A percentile compares a stretch with the other conserved stretches of the same genome.
These are phyloP conservation scores for Apiotrichum domesticum DNA, from an alignment of 1,284 basidiomycete species.

Conservation along the genomic window DNA sequence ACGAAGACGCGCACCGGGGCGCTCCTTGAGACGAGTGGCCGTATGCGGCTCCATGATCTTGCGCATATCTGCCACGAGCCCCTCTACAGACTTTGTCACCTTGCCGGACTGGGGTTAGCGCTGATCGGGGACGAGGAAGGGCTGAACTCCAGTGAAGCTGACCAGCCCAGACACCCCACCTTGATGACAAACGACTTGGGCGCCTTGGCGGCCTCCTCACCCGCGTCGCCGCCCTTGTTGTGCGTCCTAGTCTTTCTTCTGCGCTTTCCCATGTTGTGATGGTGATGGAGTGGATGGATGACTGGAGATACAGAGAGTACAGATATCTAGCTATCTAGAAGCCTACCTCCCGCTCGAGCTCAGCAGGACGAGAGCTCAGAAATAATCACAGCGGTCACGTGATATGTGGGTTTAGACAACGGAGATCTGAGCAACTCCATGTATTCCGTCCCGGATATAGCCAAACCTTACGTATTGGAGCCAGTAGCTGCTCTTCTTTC, in stretches of 20 bases:
- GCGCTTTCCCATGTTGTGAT: slow-evolving; percentile 57
- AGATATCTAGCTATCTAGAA: no score
- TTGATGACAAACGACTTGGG: slow-evolving; percentile 76
- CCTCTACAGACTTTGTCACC: slow-evolving; percentile 77
- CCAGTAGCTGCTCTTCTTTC: no score
- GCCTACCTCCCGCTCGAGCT: no score
- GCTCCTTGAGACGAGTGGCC: slow-evolving; percentile 80
- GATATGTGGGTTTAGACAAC: no score
- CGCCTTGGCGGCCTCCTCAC: slow-evolving; percentile 42
- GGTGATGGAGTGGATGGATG: not conserved
- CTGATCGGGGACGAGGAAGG: no score
- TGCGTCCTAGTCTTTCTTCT: slow-evolving; percentile 82
- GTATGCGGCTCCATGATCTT: slow-evolving; percentile 99
- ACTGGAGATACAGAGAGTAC: not conserved
- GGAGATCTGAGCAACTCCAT: no score
- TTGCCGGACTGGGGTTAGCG: slow-evolving; percentile 59
- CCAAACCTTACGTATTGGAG: no score
- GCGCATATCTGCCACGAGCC: slow-evolving; percentile 85
- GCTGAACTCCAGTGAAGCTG: not conserved
- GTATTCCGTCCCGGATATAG: no score
- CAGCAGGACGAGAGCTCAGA: no score
- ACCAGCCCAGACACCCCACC: slow-evolving; percentile 22
- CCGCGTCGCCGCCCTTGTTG: slow-evolving; percentile 55
- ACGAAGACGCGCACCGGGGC: slow-evolving; percentile 84
- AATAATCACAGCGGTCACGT: no score